phyloP scores from a whole-genome alignment of 192 early-diverging fungal species.

The Coemansia sp. region DNA sequence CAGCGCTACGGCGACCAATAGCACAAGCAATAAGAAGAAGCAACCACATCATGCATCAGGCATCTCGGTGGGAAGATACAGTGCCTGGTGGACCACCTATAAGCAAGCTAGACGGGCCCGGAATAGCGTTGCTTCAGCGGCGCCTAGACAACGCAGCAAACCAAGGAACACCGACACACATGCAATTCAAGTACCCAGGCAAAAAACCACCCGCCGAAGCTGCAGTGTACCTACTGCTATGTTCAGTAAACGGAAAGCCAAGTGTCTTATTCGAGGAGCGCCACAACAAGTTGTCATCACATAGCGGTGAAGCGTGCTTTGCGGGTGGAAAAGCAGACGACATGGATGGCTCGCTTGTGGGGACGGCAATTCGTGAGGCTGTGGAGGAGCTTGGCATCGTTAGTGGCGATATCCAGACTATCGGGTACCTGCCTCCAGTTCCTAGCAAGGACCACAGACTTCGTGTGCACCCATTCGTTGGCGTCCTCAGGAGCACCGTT shows the following conservation, averaged over 20 bases:
- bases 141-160: conserved; percentile 19
- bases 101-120: conserved; percentile 13
- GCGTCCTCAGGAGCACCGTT: conserved; percentile 52
- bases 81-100: conserved; percentile 13
- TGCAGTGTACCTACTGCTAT: conserved; percentile 60
- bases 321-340: conserved; percentile 74
- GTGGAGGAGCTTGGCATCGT: conserved; percentile 72
- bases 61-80: background rate
- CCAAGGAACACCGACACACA: conserved; percentile 1
- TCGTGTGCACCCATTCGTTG: conserved; percentile 65
- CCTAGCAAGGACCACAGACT: conserved; percentile 63
- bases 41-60: too few species aligned
- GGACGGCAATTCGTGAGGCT: conserved; percentile 79
- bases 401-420: conserved; percentile 49
- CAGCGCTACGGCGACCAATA: too few species aligned
- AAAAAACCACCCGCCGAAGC: conserved; percentile 9
- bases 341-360: conserved; percentile 56
- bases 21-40: too few species aligned
- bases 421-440: conserved; percentile 62
- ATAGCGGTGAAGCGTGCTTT: conserved; percentile 80
- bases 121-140: conserved; percentile 13
- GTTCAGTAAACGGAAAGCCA: conserved; percentile 59
- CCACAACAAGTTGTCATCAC: conserved; percentile 61
- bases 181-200: conserved; percentile 18
- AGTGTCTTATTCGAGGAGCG: conserved; percentile 82